Evolutionary conservation across 441 rosid species (phyloP), one percentile per base, ranked within the genome.

Genomic region (Euphorbia schlechtendalii): DNA sequence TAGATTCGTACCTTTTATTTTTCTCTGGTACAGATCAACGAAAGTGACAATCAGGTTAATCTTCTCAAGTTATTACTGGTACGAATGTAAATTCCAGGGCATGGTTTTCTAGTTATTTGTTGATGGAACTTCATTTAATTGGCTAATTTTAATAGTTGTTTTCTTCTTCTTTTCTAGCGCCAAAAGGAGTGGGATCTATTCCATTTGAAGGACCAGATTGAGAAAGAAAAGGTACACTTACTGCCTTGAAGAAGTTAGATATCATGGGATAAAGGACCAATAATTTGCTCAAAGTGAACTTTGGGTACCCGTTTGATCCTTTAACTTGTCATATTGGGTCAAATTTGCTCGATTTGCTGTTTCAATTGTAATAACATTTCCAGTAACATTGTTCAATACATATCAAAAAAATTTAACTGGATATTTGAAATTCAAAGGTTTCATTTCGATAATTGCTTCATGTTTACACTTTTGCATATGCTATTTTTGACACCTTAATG

Each of bases 181-280:
- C 84, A 90, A 68, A 92, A 88, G 77, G 94, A 88, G 83, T 69
- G 80, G 79, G 94, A 92, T 73, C 59, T 92, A 71, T 83, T 87
- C 62, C 77, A 5, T 61, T 73, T 92, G 81, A 89, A 87, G 75
- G 87, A 89, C 69, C 90, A 80, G 68, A 88, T 89, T 76, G 86
- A 88, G 76, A 86, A 80, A 81, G 96, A 87, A 80, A 83, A 87
- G 87, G 96, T 89, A 74, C 14, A 22, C 43, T n/a, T n/a, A n/a
- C n/a, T n/a, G n/a, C n/a, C n/a, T n/a, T n/a, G n/a, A n/a, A n/a
- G n/a, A n/a, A n/a, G n/a, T n/a, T n/a, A n/a, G n/a, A n/a, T n/a
- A n/a, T n/a, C n/a, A 41, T 7, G 45, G 45, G 45, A 41, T 41
- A 41, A 41, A 41, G 45, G 45, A 41, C 10, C 45, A 41, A 41